A percentile compares a stretch with the other conserved stretches of the same genome.
Conservation (phyloP, 2,329 filamentous ascomycete genomes). For the Hypoxylon sp. region DNA sequence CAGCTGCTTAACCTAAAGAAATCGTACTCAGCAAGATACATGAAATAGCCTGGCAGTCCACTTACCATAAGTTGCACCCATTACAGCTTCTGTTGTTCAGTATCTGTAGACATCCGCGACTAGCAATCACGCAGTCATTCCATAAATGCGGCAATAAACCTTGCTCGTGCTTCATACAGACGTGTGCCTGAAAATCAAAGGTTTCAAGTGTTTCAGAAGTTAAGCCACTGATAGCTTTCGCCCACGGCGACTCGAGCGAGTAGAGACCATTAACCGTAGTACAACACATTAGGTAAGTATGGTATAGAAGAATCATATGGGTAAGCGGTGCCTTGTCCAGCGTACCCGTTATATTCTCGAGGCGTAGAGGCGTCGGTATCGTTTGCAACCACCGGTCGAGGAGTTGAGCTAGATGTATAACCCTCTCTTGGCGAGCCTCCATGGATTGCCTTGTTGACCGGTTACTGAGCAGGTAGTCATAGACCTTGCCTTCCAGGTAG, state of each 20-base stretch:
- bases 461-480: conserved; percentile 58
- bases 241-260: conserved; percentile 58
- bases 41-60: not conserved
- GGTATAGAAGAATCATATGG: conserved; percentile 58
- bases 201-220: conserved; percentile 49
- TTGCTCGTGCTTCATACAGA: conserved; percentile 36
- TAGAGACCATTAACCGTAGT: conserved; percentile 59
- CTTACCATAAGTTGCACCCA: conserved; percentile 46
- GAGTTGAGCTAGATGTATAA: conserved; percentile 50
- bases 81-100: conserved; percentile 33
- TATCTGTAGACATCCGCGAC: conserved; percentile 47
- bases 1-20: conserved; percentile 46
- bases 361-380: conserved; percentile 55
- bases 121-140: conserved; percentile 44
- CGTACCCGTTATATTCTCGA: conserved; percentile 54
- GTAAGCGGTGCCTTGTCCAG: conserved; percentile 52
- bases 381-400: conserved; percentile 58
- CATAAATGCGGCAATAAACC: conserved; percentile 44
- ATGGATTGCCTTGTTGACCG: conserved; percentile 48
- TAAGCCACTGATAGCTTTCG: conserved; percentile 54
- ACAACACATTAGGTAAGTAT: conserved; percentile 57
- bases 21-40: conserved; percentile 18
- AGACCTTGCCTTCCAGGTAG: conserved; percentile 60
- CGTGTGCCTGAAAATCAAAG: conserved; percentile 40
- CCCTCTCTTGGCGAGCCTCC: conserved; percentile 52